Evolutionary conservation across 225 moss, liverwort and hornwort species (phyloP).

Genomic region (Marchantia paleacea): DNA sequence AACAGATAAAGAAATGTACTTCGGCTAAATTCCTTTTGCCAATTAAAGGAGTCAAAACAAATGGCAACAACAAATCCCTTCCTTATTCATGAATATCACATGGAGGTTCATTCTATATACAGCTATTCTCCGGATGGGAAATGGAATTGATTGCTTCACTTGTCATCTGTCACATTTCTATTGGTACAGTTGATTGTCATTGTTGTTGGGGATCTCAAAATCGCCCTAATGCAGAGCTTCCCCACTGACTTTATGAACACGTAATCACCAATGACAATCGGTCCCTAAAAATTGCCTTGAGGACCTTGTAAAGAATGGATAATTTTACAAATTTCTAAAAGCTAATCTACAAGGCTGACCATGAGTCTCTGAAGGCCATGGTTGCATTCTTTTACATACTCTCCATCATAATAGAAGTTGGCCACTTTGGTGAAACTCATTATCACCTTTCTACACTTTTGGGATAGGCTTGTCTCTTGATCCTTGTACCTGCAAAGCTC

Average conservation of each 20-base stretch:
- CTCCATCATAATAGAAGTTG: conserved; percentile 36
- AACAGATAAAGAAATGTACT: too few species aligned
- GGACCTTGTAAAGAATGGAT: too few species aligned
- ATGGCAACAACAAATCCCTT: too few species aligned
- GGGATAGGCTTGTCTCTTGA: conserved; percentile 24
- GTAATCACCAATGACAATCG: neutral
- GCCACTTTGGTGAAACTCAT: conserved; percentile 39
- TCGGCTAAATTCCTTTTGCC: too few species aligned
- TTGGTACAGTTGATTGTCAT: neutral
- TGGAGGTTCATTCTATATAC: neutral
- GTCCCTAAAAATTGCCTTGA: neutral
- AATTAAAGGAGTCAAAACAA: too few species aligned
- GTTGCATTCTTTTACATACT: conserved; percentile 24
- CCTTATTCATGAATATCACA: too few species aligned
- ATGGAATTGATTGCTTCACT: neutral
- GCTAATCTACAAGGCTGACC: conserved; percentile 26
- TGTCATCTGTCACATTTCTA: neutral
- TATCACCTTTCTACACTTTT: conserved; percentile 29
- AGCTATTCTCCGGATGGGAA: neutral
- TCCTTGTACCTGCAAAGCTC: conserved; percentile 25
- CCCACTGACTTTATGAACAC: neutral
- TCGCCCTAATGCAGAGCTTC: conserved; percentile 17
- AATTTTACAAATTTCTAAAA: neutral
- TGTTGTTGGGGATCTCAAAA: conserved; percentile 12
- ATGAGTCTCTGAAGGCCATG: conserved; percentile 29